Conservation (phyloP, 208 protist species). For the Acanthamoeba royreba region DNA sequence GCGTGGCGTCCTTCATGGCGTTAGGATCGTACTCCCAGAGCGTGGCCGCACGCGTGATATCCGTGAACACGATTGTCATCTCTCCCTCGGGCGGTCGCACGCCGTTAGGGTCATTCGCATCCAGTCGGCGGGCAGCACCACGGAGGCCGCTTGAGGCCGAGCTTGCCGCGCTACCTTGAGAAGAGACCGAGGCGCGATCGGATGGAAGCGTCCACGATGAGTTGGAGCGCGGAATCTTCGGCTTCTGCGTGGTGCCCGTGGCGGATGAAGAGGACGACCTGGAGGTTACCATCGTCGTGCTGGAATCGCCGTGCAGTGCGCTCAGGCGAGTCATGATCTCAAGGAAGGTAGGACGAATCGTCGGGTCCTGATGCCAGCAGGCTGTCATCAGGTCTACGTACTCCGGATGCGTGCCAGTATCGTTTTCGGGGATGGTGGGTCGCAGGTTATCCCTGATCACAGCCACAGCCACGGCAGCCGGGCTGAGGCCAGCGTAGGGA, state of each 20-base stretch:
- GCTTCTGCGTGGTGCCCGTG: neutral
- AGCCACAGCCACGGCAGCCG: neutral
- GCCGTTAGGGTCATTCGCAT: neutral
- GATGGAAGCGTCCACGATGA: neutral
- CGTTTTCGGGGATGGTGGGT: neutral
- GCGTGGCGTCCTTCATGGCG: conserved; percentile 27
- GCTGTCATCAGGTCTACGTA: neutral
- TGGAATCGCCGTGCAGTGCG: neutral
- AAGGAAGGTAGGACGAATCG: neutral
- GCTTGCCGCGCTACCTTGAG: neutral
- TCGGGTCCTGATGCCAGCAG: neutral
- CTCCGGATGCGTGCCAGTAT: neutral
- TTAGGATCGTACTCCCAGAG: conserved; percentile 24
- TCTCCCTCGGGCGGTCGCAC: neutral
- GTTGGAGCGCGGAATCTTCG: neutral
- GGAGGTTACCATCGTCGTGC: neutral
- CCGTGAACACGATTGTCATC: neutral
- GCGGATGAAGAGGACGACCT: neutral
- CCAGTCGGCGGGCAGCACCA: neutral
- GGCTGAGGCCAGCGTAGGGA: neutral
- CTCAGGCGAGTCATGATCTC: neutral
- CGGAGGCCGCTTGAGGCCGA: neutral
- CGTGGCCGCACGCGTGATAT: neutral
- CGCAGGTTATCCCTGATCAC: neutral
- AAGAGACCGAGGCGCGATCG: neutral